Evolutionary conservation across 768 basidiomycete genomes (phyloP), one percentile per base, ranked within the genome.

Genomic region (Mycena rebaudengoi): DNA sequence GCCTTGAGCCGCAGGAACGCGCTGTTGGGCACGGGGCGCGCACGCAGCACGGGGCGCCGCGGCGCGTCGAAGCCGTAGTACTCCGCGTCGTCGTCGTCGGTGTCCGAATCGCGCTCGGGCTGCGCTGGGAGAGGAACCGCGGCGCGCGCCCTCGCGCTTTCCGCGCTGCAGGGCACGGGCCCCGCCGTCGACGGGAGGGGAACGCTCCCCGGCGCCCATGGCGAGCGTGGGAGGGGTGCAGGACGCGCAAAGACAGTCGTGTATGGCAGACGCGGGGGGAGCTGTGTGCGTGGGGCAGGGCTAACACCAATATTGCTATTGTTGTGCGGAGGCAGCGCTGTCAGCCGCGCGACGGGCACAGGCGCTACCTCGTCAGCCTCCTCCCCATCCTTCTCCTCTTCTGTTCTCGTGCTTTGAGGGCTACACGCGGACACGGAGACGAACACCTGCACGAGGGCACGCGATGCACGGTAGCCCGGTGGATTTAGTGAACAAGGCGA

Each of bases 21-120:
- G 54, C 62, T 61, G n/a, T 68, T 68, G 45, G 66, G 62, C 41
- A 68, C 66, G 21, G 66, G 59, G 30, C 66, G 66, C 48, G 53
- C 59, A 32, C 66, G 66, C 20, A 64, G 45, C 13, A 54, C 49
- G 4, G 65, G 60, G 18, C n/a, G n/a, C 3, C 41, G 20, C 41
- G 30, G 25, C 37, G 51, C 46, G 45, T 29, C 23, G 14, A 23
- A 40, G 18, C 5, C 30, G 30, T 21, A n/a, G n/a, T n/a, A n/a
- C 20, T 45, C 25, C 5, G 11, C 8, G 11, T 50, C 28, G n/a
- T 26, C 41, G 26, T 30, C 35, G 30, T 43, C 44, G n/a, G 26
- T 23, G 12, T 54, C 60, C 20, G 53, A 29, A n/a, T 33, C 40
- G 25, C 35, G 35, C 35, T 37, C 11, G n/a, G n/a, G n/a, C n/a